Base-by-base conservation (phyloP, 2,329 filamentous ascomycete genomes). In the Fusarium veterinarium region DNA sequence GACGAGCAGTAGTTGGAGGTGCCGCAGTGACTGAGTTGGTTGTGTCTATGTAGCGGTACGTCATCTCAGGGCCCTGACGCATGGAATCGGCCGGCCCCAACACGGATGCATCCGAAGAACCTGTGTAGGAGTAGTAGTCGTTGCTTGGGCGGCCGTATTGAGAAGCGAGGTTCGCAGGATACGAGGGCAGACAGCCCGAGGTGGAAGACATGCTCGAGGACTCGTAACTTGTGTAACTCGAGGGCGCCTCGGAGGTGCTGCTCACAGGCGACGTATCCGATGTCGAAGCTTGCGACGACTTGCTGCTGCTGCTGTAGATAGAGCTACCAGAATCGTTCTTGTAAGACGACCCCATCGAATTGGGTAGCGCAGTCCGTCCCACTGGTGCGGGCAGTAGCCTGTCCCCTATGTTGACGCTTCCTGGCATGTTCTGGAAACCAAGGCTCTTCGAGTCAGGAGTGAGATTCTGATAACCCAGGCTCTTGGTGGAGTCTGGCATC, bases 41-140 rank as follows among this genome's bases (percentile, higher is more conserved):
- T 31, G 79, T 78, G 52, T 80, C 79, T 7, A 71, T 74, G 66
- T 81, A 81, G 57, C 79, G 77, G 73, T 81, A 81, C 28, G 75
- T 67, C 64, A 80, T 76, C 37, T 79, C 75, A 31, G 71, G 57
- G 6, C 67, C 62, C 20, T 41, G 46, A 40, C 74, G 69, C 57
- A 70, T 55, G 5, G 73, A 59, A 28, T 67, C 69, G 10, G 46
- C 40, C 16, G 74, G 30, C 6, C 67, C 55, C 45, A 72, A 70
- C 35, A 67, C 31, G 20, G 73, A 31, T 19, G 61, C 35, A 12
- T 71, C 70, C 8, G 76, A 71, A n/a, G 62, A 60, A 19, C 58
- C 60, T 8, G 70, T 67, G 25, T 70, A 63, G 16, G 75, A 72
- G 53, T 77, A 78, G 31, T 73, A 44, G 23, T 74, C 73, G 10